Evolutionary conservation across 768 basidiomycete species (phyloP).

Genomic region (Tephrocybe sp.): DNA sequence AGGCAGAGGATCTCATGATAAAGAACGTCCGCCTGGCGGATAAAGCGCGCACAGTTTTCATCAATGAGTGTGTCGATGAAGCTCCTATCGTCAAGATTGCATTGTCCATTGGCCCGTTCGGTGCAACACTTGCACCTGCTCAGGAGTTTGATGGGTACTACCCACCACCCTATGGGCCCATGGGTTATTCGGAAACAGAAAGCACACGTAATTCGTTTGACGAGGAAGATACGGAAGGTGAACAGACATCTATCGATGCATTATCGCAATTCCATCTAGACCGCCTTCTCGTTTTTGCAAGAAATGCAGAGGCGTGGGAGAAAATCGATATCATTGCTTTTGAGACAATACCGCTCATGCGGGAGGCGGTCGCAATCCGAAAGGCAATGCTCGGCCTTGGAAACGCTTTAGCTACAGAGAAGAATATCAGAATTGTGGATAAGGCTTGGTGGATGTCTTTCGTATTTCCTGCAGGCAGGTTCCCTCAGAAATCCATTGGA

Average conservation of each 20-base stretch:
- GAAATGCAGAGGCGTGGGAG: conserved; percentile 50
- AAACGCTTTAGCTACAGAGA: conserved; percentile 15
- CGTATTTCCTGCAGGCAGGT: conserved; percentile 55
- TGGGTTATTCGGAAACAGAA: conserved; percentile 31
- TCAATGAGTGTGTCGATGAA: conserved; percentile 16
- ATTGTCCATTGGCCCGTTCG: conserved; percentile 75
- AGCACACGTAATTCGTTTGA: conserved; percentile 44
- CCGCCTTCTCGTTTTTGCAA: conserved; percentile 54
- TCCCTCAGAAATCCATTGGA: conserved; percentile 35
- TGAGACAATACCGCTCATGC: conserved; percentile 71
- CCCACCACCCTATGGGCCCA: conserved; percentile 74
- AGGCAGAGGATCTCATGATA: conserved; percentile 51
- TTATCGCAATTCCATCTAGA: conserved; percentile 64
- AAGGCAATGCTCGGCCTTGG: conserved; percentile 49
- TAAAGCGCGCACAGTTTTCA: conserved; percentile 38
- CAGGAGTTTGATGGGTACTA: conserved; percentile 78
- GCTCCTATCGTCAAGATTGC: conserved; percentile 48
- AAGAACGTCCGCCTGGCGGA: conserved; percentile 51
- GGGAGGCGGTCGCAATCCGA: conserved; percentile 68
- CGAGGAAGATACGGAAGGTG: conserved; percentile 25
- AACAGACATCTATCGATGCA: conserved; percentile 44
- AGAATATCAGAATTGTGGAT: conserved; percentile 1
- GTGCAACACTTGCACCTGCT: conserved; percentile 61
- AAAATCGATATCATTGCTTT: conserved; percentile 67
- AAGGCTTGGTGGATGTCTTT: conserved; percentile 81